These are phyloP conservation scores for Sarcodon sp. DNA, from an alignment of 768 basidiomycete species.

Conservation along the genomic window DNA sequence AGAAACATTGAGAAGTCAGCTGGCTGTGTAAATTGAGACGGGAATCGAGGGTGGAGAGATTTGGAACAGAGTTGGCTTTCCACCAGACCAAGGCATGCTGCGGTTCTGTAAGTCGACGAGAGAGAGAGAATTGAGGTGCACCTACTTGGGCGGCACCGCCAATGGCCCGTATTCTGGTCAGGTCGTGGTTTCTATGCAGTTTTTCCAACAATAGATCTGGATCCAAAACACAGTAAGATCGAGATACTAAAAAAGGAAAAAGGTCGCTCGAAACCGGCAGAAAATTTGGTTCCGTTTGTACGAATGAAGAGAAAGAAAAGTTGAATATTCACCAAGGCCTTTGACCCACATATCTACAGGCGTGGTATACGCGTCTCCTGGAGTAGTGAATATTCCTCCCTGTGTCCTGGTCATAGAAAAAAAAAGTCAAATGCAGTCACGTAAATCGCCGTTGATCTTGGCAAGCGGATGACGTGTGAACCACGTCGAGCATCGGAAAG, in stretches of 20 bases:
- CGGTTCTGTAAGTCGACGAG: not conserved
- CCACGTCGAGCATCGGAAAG: not conserved
- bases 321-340: conserved; percentile 50
- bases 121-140: conserved; percentile 5
- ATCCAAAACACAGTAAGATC: conserved; percentile 7
- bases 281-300: conserved; percentile 50
- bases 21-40: conserved; percentile 57
- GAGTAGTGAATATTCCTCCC: conserved; percentile 77
- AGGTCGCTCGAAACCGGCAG: not conserved
- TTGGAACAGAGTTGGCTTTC: conserved; percentile 67
- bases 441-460: not conserved
- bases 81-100: conserved; percentile 77
- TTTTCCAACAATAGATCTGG: conserved; percentile 69
- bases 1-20: conserved; percentile 54
- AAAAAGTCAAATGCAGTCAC: conserved; percentile 1
- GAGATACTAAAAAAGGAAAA: conserved; percentile 2
- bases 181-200: conserved; percentile 53
- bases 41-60: conserved; percentile 61
- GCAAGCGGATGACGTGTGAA: not conserved
- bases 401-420: conserved; percentile 43
- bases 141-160: conserved; percentile 72
- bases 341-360: conserved; percentile 90
- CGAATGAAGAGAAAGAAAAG: conserved; percentile 10
- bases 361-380: conserved; percentile 78
- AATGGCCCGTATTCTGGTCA: conserved; percentile 60